These are phyloP conservation scores for Otatea glauca DNA, from an alignment of 176 grass and related monocot species.

Conservation along the genomic window DNA sequence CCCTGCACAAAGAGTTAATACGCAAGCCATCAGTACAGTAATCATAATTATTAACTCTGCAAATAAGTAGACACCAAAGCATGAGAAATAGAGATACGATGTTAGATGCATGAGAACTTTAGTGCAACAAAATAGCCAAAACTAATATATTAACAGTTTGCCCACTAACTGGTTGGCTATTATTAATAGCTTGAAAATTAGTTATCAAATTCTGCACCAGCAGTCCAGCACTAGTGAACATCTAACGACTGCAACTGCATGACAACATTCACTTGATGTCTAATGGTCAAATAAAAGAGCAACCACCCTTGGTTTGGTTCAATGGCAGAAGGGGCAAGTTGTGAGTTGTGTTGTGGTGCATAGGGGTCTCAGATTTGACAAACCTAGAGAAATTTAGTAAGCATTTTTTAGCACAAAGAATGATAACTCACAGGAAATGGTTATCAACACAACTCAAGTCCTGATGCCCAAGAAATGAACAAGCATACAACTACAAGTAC, in stretches of 20 bases:
- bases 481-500: background rate
- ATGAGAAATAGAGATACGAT: background rate
- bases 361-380: background rate
- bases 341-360: background rate
- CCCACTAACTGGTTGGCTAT: background rate
- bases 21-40: constrained; percentile 33
- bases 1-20: constrained; percentile 54
- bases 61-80: background rate
- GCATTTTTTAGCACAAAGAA: background rate
- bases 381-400: background rate
- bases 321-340: background rate
- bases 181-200: constrained; percentile 4
- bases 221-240: background rate
- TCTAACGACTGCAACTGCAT: background rate
- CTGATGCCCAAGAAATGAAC: constrained; percentile 30
- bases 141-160: background rate
- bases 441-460: background rate
- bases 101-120: constrained; percentile 20
- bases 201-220: background rate
- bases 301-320: background rate
- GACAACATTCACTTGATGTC: background rate
- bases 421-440: background rate
- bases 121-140: background rate
- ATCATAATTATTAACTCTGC: background rate
- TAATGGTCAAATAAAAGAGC: constrained; percentile 20